Conservation (phyloP, 495 filamentous ascomycete species). For the Penicillium taxi region DNA sequence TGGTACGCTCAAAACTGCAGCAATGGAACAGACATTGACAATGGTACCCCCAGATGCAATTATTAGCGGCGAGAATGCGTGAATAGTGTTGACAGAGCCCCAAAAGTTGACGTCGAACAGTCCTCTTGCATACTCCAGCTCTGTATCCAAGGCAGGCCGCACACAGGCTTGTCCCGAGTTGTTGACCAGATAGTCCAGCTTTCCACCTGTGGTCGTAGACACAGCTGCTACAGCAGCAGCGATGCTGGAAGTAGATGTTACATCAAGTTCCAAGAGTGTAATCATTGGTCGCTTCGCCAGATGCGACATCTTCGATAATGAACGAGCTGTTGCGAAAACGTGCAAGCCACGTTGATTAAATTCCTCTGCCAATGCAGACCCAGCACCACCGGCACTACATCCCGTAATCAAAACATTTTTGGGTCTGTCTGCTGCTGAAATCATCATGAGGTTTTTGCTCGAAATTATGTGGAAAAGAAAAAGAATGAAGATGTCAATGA, state of each 20-base stretch:
- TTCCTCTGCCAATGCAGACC: conserved; percentile 29
- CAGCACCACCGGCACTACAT: conserved; percentile 39
- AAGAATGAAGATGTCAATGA: too few species aligned
- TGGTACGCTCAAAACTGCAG: neutral
- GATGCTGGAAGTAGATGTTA: conserved; percentile 10
- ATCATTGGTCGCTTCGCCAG: conserved; percentile 9
- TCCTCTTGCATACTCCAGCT: conserved; percentile 40
- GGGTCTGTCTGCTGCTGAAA: too few species aligned
- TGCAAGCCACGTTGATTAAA: conserved; percentile 30
- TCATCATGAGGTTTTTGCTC: too few species aligned
- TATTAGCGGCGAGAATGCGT: conserved; percentile 47
- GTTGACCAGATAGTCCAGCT: conserved; percentile 59
- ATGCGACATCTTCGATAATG: conserved; percentile 22
- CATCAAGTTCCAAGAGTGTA: conserved; percentile 16
- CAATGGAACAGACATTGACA: conserved; percentile 26
- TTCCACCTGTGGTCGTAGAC: conserved; percentile 46
- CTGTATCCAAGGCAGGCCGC: conserved; percentile 46
- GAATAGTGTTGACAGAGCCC: conserved; percentile 45
- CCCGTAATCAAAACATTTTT: conserved; percentile 47
- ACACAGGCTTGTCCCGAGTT: conserved; percentile 52
- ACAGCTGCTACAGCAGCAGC: conserved; percentile 36
- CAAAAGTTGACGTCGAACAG: conserved; percentile 60
- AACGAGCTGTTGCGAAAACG: conserved; percentile 33
- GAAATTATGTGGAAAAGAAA: too few species aligned
- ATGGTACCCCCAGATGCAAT: conserved; percentile 46